phyloP scores from a whole-genome alignment of 2,329 filamentous ascomycete species.

The Pestalotiopsis sp. region DNA sequence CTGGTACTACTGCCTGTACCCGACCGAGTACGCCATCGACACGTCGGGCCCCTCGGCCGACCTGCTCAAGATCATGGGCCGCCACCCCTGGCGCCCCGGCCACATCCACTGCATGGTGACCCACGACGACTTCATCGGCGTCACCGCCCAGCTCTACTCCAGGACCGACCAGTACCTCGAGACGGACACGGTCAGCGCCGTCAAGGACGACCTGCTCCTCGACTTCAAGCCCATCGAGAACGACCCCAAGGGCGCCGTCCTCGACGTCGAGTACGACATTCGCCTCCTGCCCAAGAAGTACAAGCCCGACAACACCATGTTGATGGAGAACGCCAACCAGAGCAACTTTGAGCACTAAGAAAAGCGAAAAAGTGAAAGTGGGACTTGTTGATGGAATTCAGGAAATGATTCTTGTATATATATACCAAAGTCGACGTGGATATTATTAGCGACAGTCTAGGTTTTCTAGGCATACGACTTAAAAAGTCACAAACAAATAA shows the following conservation, averaged over 20 bases:
- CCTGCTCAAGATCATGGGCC: constrained; percentile 29
- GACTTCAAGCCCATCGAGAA: constrained; percentile 33
- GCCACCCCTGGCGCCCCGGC: neutral
- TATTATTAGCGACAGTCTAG: neutral
- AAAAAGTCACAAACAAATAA: neutral
- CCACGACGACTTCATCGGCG: constrained; percentile 57
- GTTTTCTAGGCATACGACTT: neutral
- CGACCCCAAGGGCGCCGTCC: constrained; percentile 29
- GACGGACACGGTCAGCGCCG: constrained; percentile 42
- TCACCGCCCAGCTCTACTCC: constrained; percentile 67
- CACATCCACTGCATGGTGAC: constrained; percentile 34
- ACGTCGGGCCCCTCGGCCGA: constrained; percentile 35
- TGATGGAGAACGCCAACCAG: constrained; percentile 12
- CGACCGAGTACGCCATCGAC: constrained; percentile 12
- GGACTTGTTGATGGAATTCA: neutral
- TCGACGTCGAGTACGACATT: constrained; percentile 37
- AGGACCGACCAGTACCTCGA: constrained; percentile 58
- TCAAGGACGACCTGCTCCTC: constrained; percentile 42
- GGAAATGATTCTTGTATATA: neutral
- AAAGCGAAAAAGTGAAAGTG: neutral
- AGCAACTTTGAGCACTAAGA: neutral
- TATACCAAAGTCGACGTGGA: neutral
- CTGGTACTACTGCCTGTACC: constrained; percentile 13
- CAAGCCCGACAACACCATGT: constrained; percentile 9
- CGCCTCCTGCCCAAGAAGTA: constrained; percentile 14